These are phyloP conservation scores for Ustilago xerochloae DNA, from an alignment of 1,284 basidiomycete genomes.

Conservation along the genomic window DNA sequence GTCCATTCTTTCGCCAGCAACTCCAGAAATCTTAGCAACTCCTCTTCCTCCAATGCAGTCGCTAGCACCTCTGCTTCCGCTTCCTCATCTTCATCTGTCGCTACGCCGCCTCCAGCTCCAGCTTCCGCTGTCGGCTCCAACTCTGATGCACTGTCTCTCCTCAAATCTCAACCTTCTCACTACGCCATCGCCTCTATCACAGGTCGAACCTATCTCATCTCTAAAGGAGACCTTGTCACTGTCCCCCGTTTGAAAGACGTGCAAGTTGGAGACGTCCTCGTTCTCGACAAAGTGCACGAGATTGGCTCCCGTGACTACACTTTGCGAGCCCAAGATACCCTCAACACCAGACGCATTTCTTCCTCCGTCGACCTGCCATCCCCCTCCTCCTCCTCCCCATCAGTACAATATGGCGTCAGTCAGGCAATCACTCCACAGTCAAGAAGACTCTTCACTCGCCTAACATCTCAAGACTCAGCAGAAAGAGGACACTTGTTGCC, in stretches of 20 bases:
- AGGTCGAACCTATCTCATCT: slow-evolving; percentile 85
- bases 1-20: slow-evolving; percentile 5
- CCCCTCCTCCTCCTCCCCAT: not conserved
- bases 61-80: not conserved
- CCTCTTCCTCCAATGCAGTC: slow-evolving; percentile 2
- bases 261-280: slow-evolving; percentile 82
- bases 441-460: slow-evolving; percentile 34
- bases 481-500: slow-evolving; percentile 16
- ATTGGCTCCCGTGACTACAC: slow-evolving; percentile 94
- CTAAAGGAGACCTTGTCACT: slow-evolving; percentile 89
- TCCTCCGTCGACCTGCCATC: slow-evolving; percentile 26
- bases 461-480: slow-evolving; percentile 1
- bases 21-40: slow-evolving; percentile 3
- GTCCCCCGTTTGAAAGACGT: slow-evolving; percentile 80
- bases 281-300: slow-evolving; percentile 88
- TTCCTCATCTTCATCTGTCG: slow-evolving; percentile 8
- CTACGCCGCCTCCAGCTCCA: not conserved
- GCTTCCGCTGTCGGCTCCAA: slow-evolving; percentile 11
- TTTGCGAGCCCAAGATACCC: slow-evolving; percentile 73
- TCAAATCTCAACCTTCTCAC: slow-evolving; percentile 78
- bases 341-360: slow-evolving; percentile 44
- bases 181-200: slow-evolving; percentile 90
- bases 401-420: slow-evolving; percentile 10
- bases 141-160: slow-evolving; percentile 68
- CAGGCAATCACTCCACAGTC: slow-evolving; percentile 23